These are phyloP conservation scores for Melampsora medusae DNA, from an alignment of 1,284 basidiomycete species.

Conservation along the genomic window DNA sequence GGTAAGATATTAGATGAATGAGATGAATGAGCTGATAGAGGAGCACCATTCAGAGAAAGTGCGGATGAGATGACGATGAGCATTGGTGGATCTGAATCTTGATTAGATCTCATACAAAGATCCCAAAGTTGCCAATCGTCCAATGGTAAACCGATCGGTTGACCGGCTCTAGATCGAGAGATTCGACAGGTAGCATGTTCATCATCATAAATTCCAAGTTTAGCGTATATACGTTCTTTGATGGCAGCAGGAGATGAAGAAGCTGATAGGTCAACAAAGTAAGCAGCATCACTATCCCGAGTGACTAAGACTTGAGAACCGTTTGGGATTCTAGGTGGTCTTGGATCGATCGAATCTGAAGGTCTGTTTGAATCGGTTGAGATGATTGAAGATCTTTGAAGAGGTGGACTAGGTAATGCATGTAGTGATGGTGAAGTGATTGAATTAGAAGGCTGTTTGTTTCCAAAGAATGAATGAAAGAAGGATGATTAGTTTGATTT, in stretches of 20 bases:
- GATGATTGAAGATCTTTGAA: not conserved
- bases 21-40: not conserved
- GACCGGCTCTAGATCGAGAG: conserved; percentile 37
- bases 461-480: not conserved
- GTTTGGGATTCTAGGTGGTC: conserved; percentile 28
- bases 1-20: conserved; percentile 6
- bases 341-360: conserved; percentile 8
- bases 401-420: not conserved
- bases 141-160: conserved; percentile 37
- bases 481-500: not conserved
- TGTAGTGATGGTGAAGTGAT: conserved; percentile 1
- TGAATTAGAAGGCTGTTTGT: not conserved
- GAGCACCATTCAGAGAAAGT: not conserved
- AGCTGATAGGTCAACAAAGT: conserved; percentile 43
- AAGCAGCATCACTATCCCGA: conserved; percentile 40
- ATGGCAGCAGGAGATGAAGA: conserved; percentile 43
- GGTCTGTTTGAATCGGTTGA: not conserved
- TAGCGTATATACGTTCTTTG: conserved; percentile 45
- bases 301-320: conserved; percentile 45
- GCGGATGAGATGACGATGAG: conserved; percentile 29
- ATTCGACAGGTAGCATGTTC: conserved; percentile 41
- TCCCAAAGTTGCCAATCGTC: conserved; percentile 46
- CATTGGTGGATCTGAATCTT: conserved; percentile 44
- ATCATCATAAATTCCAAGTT: conserved; percentile 44
- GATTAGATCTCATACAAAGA: conserved; percentile 36